Evolutionary conservation across 352 stramenopile species (phyloP).

Genomic region (Pelagophyceae sp.): DNA sequence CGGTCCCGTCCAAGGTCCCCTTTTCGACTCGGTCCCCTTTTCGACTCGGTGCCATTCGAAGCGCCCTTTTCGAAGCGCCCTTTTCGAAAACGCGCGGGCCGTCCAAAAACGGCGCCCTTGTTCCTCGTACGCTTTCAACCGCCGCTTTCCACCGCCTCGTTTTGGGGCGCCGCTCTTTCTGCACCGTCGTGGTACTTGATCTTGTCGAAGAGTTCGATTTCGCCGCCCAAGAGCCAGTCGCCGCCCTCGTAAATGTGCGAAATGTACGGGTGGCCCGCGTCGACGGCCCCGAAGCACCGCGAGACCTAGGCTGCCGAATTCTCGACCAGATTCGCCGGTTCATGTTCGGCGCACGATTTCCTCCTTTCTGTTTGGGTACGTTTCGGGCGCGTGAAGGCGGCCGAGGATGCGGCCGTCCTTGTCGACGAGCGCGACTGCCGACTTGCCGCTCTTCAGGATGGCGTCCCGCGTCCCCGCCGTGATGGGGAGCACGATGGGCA

Average conservation of each 20-base stretch:
- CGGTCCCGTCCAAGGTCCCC: too few species aligned
- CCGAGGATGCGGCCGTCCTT: conserved; percentile 84
- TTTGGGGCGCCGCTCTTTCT: too few species aligned
- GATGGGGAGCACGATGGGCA: conserved; percentile 89
- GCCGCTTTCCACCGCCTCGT: too few species aligned
- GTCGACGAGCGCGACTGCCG: conserved; percentile 79
- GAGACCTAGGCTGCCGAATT: too few species aligned
- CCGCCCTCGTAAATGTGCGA: conserved; percentile 83
- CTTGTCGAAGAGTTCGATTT: conserved; percentile 86
- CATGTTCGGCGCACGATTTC: too few species aligned
- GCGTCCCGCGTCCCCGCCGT: conserved; percentile 77
- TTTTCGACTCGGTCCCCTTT: too few species aligned
- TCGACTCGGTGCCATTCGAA: too few species aligned
- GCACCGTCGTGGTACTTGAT: conserved; percentile 94
- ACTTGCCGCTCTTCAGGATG: conserved; percentile 59
- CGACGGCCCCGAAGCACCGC: conserved; percentile 91
- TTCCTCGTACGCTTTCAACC: too few species aligned
- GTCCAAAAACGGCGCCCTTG: too few species aligned
- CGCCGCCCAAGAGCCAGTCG: conserved; percentile 86
- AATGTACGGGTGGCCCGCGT: conserved; percentile 92
- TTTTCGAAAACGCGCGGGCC: too few species aligned
- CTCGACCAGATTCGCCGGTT: too few species aligned
- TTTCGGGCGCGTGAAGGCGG: conserved; percentile 81
- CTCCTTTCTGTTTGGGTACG: conserved; percentile 92
- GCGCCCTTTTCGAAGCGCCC: too few species aligned